Conservation (phyloP, 495 filamentous ascomycete genomes). For the Penicillium psychrofluorescens region DNA sequence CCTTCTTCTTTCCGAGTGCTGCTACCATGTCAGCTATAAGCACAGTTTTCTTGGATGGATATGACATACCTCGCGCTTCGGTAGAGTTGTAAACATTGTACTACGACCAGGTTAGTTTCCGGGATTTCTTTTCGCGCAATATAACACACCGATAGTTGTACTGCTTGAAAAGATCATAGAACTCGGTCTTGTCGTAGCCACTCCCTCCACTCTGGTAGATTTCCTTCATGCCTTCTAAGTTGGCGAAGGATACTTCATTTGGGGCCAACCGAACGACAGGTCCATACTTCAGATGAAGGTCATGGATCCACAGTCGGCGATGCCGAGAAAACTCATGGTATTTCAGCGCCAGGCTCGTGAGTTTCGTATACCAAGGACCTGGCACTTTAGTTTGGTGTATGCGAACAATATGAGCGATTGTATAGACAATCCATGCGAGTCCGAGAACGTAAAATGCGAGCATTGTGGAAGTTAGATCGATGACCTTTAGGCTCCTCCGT, state of each 20-base stretch:
- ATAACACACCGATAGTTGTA: slow-evolving; percentile 41
- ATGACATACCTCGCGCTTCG: slow-evolving; percentile 39
- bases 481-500: too few species aligned
- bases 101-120: slow-evolving; percentile 11
- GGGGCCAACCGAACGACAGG: slow-evolving; percentile 50
- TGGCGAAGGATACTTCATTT: slow-evolving; percentile 56
- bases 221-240: slow-evolving; percentile 50
- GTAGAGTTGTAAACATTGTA: slow-evolving; percentile 55
- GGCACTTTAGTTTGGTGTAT: slow-evolving; percentile 25
- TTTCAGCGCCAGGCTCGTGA: slow-evolving; percentile 47
- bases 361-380: slow-evolving; percentile 44
- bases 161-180: slow-evolving; percentile 56
- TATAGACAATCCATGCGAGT: neutral
- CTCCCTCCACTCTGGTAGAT: slow-evolving; percentile 60
- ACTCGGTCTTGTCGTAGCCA: slow-evolving; percentile 62
- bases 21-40: slow-evolving; percentile 3
- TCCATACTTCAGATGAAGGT: slow-evolving; percentile 48
- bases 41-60: slow-evolving; percentile 4
- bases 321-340: slow-evolving; percentile 48
- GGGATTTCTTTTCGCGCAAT: neutral
- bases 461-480: too few species aligned
- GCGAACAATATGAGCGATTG: too few species aligned
- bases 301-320: slow-evolving; percentile 48
- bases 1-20: slow-evolving; percentile 54
- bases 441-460: slow-evolving; percentile 1